These are phyloP conservation scores for Sordaria brevicollis DNA, from an alignment of 495 filamentous ascomycete species.

Conservation along the genomic window DNA sequence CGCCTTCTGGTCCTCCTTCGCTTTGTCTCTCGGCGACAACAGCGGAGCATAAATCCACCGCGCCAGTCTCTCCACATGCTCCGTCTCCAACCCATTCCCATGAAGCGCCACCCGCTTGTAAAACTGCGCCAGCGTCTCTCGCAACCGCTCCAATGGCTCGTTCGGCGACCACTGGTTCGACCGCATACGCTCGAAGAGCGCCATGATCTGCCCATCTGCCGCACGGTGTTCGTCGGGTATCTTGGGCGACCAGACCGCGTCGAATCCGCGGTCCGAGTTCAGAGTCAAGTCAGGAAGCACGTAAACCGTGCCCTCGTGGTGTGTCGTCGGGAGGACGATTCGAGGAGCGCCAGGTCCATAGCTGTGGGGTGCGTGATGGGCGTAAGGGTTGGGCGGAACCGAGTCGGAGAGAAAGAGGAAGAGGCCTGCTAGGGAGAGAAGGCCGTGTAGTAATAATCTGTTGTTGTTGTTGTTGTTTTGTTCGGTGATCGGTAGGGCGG, in stretches of 20 bases:
- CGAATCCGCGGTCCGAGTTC: neutral
- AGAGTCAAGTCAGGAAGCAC: neutral
- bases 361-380: neutral
- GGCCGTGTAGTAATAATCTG: neutral
- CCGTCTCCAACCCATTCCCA: neutral
- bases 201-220: neutral
- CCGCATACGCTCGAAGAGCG: neutral
- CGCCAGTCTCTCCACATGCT: neutral
- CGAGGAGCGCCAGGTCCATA: neutral
- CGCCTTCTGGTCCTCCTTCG: neutral
- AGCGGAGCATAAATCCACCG: neutral
- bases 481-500: too few relatives aligned
- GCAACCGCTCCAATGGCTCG: neutral
- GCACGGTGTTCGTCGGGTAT: neutral
- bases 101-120: neutral
- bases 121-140: neutral
- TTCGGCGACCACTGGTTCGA: neutral
- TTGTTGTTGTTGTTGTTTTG: too few relatives aligned
- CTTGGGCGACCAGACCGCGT: neutral
- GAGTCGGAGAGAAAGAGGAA: neutral
- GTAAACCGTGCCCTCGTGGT: neutral
- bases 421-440: neutral
- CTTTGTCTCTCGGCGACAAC: neutral
- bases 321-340: neutral
- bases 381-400: neutral